Evolutionary conservation across 208 protist species (phyloP).

Genomic region (Leishmania martiniquensis): DNA sequence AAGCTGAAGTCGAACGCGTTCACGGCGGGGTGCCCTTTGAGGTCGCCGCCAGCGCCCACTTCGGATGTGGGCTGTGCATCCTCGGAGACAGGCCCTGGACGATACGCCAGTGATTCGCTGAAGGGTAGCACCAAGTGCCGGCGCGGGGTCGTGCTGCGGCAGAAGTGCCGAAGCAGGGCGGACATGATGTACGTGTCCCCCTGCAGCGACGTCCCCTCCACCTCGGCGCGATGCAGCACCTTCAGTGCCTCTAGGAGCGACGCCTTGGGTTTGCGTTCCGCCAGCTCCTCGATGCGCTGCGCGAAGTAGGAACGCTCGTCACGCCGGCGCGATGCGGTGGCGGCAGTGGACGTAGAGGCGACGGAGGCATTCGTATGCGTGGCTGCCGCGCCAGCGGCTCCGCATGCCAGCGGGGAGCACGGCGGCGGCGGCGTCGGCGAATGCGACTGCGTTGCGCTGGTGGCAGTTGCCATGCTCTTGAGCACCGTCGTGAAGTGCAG

Average conservation of each 20-base stretch:
- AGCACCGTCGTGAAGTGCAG: constrained; percentile 69
- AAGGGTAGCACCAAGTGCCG: constrained; percentile 55
- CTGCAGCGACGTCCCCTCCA: constrained; percentile 78
- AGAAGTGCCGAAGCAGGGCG: constrained; percentile 63
- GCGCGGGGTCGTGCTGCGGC: constrained; percentile 63
- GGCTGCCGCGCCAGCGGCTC: neutral
- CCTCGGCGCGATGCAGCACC: constrained; percentile 76
- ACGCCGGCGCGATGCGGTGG: constrained; percentile 40
- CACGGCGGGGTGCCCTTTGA: neutral
- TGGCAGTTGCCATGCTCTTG: constrained; percentile 26
- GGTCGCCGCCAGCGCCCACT: neutral
- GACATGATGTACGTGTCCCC: constrained; percentile 71
- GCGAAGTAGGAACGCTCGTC: constrained; percentile 79
- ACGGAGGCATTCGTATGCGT: neutral
- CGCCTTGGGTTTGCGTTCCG: constrained; percentile 33
- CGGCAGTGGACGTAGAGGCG: constrained; percentile 9
- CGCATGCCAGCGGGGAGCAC: constrained; percentile 14
- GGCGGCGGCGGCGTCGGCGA: constrained; percentile 25
- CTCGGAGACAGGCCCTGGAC: constrained; percentile 30
- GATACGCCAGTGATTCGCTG: constrained; percentile 45
- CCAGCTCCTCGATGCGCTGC: constrained; percentile 63
- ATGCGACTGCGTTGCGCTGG: neutral
- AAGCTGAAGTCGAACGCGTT: constrained; percentile 50
- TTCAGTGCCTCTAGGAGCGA: constrained; percentile 75
- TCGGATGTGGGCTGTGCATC: neutral